Conservation (phyloP, 1,139 yeast genomes). For the Candida glucosophila region DNA sequence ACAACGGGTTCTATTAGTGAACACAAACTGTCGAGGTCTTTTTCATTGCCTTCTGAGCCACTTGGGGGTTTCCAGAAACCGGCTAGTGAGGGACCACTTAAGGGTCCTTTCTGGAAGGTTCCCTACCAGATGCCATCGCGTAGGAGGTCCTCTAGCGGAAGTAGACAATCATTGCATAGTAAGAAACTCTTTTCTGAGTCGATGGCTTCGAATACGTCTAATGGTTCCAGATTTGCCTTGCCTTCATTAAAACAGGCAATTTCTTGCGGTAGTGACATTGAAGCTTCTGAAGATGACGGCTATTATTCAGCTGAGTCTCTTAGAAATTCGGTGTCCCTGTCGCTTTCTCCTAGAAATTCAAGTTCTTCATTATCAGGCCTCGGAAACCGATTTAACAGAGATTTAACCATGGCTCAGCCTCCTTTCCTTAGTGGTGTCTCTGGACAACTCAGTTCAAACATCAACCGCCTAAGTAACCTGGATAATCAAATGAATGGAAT, state of each 20-base stretch:
- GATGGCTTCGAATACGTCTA: conserved; percentile 22
- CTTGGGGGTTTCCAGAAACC: no score
- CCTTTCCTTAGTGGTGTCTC: no score
- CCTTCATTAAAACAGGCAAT: conserved; percentile 22
- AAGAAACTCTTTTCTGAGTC: conserved; percentile 32
- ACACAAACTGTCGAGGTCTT: background rate
- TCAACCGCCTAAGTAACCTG: no score
- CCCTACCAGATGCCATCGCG: conserved; percentile 39
- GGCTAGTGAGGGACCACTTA: no score
- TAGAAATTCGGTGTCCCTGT: conserved; percentile 14
- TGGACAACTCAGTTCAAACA: no score
- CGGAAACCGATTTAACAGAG: conserved; percentile 32
- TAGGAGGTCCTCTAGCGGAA: conserved; percentile 1
- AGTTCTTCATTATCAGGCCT: conserved; percentile 36
- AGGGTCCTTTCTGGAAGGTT: conserved; percentile 44
- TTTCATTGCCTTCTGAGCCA: background rate
- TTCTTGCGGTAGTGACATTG: conserved; percentile 15
- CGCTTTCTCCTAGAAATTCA: conserved; percentile 39
- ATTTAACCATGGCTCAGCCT: conserved; percentile 8
- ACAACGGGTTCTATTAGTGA: no score
- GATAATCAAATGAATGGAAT: no score
- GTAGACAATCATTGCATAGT: conserved; percentile 7
- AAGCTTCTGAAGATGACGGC: conserved; percentile 33
- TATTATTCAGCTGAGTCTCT: conserved; percentile 22
- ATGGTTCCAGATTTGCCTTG: conserved; percentile 19